phyloP scores from a whole-genome alignment of 129 eudicot species.

The Scalesia atractyloides region DNA sequence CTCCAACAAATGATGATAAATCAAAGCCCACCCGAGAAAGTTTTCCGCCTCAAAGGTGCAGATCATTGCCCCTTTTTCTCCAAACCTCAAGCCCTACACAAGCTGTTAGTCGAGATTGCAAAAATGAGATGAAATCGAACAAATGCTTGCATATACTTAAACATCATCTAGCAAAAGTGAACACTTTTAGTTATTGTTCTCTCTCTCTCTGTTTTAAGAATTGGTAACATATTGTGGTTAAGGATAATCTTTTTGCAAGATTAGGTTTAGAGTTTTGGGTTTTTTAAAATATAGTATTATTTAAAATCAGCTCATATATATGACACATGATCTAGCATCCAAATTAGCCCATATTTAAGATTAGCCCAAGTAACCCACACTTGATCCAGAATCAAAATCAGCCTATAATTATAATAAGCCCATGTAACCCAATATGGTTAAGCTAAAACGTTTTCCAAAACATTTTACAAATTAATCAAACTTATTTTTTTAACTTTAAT shows the following conservation, averaged over 20 bases:
- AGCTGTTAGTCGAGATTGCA: constrained; percentile 72
- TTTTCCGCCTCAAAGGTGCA: constrained; percentile 83
- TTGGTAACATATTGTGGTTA: constrained; percentile 17
- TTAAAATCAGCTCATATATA: too few species aligned
- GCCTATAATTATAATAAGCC: too few species aligned
- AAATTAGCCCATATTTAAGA: too few species aligned
- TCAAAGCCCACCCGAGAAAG: constrained; percentile 69
- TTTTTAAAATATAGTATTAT: too few species aligned
- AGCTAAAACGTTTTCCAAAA: too few species aligned
- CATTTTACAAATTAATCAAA: too few species aligned
- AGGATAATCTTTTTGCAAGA: not conserved
- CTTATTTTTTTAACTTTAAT: too few species aligned
- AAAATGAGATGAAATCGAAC: constrained; percentile 36
- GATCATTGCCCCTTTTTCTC: constrained; percentile 98
- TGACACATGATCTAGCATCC: too few species aligned
- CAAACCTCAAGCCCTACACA: constrained; percentile 89
- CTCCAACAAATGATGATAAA: constrained; percentile 64
- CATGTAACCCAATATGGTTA: too few species aligned
- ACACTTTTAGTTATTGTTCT: not conserved
- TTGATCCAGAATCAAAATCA: too few species aligned
- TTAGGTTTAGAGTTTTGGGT: not conserved
- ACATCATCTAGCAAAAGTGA: constrained; percentile 8
- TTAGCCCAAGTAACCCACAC: too few species aligned
- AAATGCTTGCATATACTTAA: constrained; percentile 1
- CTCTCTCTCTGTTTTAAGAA: not conserved